Evolutionary conservation across 2,329 filamentous ascomycete species (phyloP).

Genomic region (Juglanconis sp.): DNA sequence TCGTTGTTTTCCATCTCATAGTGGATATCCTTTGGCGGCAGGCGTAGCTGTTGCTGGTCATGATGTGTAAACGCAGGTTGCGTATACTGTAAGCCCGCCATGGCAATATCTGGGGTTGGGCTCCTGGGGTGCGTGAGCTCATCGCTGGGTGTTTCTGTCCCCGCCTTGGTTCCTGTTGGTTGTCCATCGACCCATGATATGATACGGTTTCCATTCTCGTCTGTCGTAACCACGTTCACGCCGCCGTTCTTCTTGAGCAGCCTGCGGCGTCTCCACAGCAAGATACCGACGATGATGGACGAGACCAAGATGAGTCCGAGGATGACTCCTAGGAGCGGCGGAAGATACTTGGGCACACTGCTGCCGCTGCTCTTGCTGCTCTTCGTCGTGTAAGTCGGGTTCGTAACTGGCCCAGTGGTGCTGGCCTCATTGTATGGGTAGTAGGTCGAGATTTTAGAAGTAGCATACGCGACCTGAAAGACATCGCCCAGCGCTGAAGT

Average conservation of each 20-base stretch:
- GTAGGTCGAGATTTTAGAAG: slow-evolving; percentile 53
- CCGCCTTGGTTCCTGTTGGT: slow-evolving; percentile 37
- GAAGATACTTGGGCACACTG: slow-evolving; percentile 54
- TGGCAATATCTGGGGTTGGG: slow-evolving; percentile 11
- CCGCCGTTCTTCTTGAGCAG: slow-evolving; percentile 35
- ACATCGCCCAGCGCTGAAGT: slow-evolving; percentile 45
- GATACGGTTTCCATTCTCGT: slow-evolving; percentile 47
- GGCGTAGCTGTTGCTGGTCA: slow-evolving; percentile 3
- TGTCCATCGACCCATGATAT: slow-evolving; percentile 51
- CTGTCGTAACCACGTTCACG: slow-evolving; percentile 37
- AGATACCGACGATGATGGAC: slow-evolving; percentile 45
- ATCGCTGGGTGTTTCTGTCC: slow-evolving; percentile 44
- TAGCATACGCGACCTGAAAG: slow-evolving; percentile 55
- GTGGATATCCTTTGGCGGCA: slow-evolving; percentile 12
- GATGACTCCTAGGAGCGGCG: slow-evolving; percentile 60
- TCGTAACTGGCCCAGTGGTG: slow-evolving; percentile 25
- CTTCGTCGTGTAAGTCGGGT: slow-evolving; percentile 2
- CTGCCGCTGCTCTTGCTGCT: slow-evolving; percentile 27
- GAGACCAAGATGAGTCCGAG: slow-evolving; percentile 56
- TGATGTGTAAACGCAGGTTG: slow-evolving; percentile 24
- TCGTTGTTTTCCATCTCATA: slow-evolving; percentile 42
- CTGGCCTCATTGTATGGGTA: slow-evolving; percentile 54
- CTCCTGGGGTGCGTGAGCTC: slow-evolving; percentile 32
- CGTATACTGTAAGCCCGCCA: slow-evolving; percentile 24
- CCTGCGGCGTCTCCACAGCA: slow-evolving; percentile 51